These are phyloP conservation scores for Camillea tinctor DNA, from an alignment of 2,329 filamentous ascomycete genomes.

Conservation along the genomic window DNA sequence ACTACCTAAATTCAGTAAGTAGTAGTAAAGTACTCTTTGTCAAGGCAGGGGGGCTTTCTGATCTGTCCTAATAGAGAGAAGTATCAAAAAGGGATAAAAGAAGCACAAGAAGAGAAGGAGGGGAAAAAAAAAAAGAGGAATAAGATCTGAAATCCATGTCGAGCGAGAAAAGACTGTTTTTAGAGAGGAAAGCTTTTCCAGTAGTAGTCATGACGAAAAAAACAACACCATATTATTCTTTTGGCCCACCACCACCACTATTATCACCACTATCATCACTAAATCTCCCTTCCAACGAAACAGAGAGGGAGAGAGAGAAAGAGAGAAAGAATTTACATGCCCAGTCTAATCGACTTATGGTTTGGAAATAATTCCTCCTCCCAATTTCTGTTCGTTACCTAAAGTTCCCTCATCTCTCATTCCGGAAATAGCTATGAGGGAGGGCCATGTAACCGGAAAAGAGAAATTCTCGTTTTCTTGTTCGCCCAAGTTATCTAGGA, in stretches of 20 bases:
- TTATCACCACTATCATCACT: too few relatives aligned
- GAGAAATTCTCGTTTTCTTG: background rate
- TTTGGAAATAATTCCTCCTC: background rate
- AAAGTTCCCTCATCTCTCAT: background rate
- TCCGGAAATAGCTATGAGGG: slow-evolving; percentile 3
- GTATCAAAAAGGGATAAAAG: background rate
- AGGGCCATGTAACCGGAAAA: background rate
- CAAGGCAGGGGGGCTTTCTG: slow-evolving; percentile 68
- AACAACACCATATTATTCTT: too few relatives aligned
- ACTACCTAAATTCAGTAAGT: slow-evolving; percentile 2
- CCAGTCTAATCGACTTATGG: background rate
- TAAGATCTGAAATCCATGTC: too few relatives aligned
- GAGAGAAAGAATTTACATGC: background rate
- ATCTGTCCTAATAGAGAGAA: background rate
- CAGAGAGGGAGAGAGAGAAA: background rate
- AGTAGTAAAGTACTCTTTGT: background rate
- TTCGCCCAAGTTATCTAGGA: background rate
- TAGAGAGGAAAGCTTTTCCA: too few relatives aligned
- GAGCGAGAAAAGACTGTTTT: too few relatives aligned
- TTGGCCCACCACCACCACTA: too few relatives aligned
- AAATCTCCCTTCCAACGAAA: background rate
- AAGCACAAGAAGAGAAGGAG: background rate
- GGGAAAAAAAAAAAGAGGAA: too few relatives aligned
- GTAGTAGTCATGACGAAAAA: too few relatives aligned
- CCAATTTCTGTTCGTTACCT: background rate